Conservation (phyloP, 495 filamentous ascomycete species). For the Paragyromitra xinjiangensis region DNA sequence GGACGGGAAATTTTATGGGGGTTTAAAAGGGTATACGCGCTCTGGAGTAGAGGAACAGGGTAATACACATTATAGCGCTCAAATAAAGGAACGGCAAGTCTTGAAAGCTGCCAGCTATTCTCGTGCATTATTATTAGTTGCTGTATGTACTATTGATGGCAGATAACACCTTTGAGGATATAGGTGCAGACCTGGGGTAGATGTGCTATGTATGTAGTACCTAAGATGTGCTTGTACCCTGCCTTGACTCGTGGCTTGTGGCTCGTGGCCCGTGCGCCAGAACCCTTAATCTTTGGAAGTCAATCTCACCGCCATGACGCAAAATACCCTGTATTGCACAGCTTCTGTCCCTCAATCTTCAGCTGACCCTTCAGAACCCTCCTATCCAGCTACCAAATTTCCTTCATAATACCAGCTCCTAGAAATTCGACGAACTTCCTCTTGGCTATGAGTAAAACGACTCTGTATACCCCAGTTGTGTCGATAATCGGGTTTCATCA, state of each 20-base stretch:
- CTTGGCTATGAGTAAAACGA: constrained; percentile 46
- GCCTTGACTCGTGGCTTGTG: constrained; percentile 3
- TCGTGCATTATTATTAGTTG: not conserved
- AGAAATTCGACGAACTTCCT: constrained; percentile 32
- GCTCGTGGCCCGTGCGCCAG: constrained; percentile 18
- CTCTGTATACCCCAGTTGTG: constrained; percentile 65
- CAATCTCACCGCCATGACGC: constrained; percentile 35
- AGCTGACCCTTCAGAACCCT: constrained; percentile 42
- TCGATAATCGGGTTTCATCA: constrained; percentile 97
- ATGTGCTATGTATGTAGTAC: not conserved
- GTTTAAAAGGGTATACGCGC: constrained; percentile 16
- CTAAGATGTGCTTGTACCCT: not conserved
- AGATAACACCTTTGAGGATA: too few species aligned
- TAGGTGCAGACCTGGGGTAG: not conserved
- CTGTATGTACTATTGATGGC: not conserved
- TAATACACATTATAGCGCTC: constrained; percentile 43
- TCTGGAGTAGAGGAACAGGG: constrained; percentile 32
- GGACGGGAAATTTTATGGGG: constrained; percentile 34
- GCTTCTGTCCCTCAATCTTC: constrained; percentile 46
- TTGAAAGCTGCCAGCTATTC: not conserved
- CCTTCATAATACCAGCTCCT: constrained; percentile 36
- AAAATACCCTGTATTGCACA: constrained; percentile 49
- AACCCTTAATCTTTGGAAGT: not conserved
- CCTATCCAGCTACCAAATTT: constrained; percentile 28
- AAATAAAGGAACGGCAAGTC: constrained; percentile 37